Percentiles rank a stretch among this genome's conserved stretches.
Evolutionary conservation across 805 yeast genomes (phyloP).

Genomic region (Nematodospora valgi): DNA sequence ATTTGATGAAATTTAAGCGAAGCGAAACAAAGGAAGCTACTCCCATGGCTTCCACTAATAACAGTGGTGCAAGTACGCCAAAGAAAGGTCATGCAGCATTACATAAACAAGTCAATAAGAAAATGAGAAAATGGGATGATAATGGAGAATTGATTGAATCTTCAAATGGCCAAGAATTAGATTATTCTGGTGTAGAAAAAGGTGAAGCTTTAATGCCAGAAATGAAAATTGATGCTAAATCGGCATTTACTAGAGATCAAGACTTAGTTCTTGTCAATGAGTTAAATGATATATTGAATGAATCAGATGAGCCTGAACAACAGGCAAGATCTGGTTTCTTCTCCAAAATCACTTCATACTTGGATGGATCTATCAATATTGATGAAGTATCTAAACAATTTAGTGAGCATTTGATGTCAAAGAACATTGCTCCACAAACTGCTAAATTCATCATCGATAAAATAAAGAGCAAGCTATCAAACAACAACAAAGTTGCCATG

Average conservation of each 20-base stretch:
- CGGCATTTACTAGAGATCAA: constrained; percentile 35
- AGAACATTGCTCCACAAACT: constrained; percentile 89
- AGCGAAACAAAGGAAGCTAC: constrained; percentile 7
- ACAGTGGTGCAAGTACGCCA: constrained; percentile 12
- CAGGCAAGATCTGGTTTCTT: constrained; percentile 22
- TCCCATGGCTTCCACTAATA: neutral
- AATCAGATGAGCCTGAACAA: constrained; percentile 24
- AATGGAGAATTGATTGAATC: constrained; percentile 34
- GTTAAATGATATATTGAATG: constrained; percentile 35
- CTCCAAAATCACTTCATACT: constrained; percentile 32
- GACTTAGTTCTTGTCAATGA: constrained; percentile 40
- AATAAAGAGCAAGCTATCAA: constrained; percentile 70
- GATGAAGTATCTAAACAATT: constrained; percentile 62
- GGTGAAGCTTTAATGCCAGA: constrained; percentile 6
- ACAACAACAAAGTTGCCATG: constrained; percentile 70
- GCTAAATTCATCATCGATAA: constrained; percentile 68
- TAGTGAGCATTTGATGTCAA: constrained; percentile 72
- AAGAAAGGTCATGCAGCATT: neutral
- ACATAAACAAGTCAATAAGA: constrained; percentile 21
- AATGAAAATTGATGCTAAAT: constrained; percentile 21
- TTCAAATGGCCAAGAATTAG: constrained; percentile 21
- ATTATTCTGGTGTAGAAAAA: constrained; percentile 25
- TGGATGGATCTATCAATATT: constrained; percentile 45
- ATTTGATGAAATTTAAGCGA: constrained; percentile 29
- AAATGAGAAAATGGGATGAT: constrained; percentile 43